Percentiles rank a stretch among this genome's conserved stretches.
phyloP scores from a whole-genome alignment of 169 alveolate genomes.

The Plasmodium vivax region DNA sequence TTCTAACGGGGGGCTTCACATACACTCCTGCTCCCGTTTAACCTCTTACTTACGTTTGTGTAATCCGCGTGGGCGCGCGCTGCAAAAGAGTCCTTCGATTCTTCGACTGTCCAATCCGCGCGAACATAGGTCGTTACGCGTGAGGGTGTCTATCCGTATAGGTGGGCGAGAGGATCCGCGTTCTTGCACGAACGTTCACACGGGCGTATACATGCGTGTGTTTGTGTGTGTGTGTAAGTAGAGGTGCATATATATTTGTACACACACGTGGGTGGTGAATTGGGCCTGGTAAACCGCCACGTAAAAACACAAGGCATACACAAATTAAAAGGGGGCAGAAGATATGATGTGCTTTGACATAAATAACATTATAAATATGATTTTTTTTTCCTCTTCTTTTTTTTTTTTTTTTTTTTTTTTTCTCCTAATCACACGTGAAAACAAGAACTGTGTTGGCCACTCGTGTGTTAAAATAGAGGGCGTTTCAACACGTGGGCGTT shows the following conservation, averaged over 20 bases:
- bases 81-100: background rate
- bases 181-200: background rate
- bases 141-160: background rate
- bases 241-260: too few species aligned
- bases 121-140: background rate
- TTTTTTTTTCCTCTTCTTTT: too few species aligned
- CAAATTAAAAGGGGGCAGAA: background rate
- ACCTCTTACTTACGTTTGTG: background rate
- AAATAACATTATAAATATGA: slow-evolving; percentile 2
- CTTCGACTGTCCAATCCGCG: background rate
- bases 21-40: background rate
- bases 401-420: background rate
- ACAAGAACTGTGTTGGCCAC: background rate
- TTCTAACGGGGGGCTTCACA: background rate
- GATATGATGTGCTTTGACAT: slow-evolving; percentile 1
- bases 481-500: background rate
- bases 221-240: background rate
- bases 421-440: background rate
- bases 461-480: background rate
- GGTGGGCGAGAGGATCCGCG: background rate
- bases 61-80: background rate
- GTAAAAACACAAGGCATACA: background rate
- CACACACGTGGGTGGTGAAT: background rate
- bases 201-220: background rate
- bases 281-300: background rate